Evolutionary conservation across 1,139 yeast genomes (phyloP).

Genomic region (Sporopachydermia cereana): DNA sequence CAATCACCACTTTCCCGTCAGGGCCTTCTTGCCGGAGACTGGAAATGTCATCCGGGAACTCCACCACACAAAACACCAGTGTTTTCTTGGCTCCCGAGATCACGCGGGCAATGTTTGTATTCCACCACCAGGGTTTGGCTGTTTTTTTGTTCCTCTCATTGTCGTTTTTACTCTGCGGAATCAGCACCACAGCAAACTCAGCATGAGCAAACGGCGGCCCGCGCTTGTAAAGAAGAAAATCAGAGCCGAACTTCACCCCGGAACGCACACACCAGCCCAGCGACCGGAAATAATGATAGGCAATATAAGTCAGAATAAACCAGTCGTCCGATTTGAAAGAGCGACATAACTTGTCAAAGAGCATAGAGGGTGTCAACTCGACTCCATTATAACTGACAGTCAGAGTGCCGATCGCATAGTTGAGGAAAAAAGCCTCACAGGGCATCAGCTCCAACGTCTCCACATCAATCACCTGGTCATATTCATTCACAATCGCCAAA

Average conservation of each 20-base stretch:
- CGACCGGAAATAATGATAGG: conserved; percentile 78
- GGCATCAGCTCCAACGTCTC: conserved; percentile 71
- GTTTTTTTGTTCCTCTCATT: conserved; percentile 17
- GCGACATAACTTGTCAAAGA: conserved; percentile 25
- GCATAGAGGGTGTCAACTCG: conserved; percentile 16
- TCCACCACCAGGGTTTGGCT: conserved; percentile 45
- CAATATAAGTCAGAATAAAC: conserved; percentile 50
- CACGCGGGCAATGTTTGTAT: conserved; percentile 63
- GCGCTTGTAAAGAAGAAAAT: conserved; percentile 63
- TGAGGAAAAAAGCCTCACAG: conserved; percentile 61
- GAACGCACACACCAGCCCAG: conserved; percentile 92
- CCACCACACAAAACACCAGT: conserved; percentile 57
- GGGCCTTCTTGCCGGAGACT: conserved; percentile 14
- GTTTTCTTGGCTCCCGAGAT: conserved; percentile 81
- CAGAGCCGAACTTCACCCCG: conserved; percentile 87
- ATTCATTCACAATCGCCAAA: conserved; percentile 28
- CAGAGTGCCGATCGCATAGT: conserved; percentile 37
- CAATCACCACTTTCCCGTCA: conserved; percentile 15
- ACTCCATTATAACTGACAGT: conserved; percentile 15
- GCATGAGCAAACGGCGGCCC: conserved; percentile 98
- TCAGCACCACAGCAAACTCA: conserved; percentile 53
- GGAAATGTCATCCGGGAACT: conserved; percentile 29
- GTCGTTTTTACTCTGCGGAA: conserved; percentile 31
- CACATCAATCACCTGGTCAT: conserved; percentile 30
- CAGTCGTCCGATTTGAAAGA: conserved; percentile 23